A percentile compares a stretch with the other conserved stretches of the same genome.
These are phyloP conservation scores for Brettanomyces custersianus DNA, from an alignment of 805 yeast genomes.

Conservation along the genomic window DNA sequence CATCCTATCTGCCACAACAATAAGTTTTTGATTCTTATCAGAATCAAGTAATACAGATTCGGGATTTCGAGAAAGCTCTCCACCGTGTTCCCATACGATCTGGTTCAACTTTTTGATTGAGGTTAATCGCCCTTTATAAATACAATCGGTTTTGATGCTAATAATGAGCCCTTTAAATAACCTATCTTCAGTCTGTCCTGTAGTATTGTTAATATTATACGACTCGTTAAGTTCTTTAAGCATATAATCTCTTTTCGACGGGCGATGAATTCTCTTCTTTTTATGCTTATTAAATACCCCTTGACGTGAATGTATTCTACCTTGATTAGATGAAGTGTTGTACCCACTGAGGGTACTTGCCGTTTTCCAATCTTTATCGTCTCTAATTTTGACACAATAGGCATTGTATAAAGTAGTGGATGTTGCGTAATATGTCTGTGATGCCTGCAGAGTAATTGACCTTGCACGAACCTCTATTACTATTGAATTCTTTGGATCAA, in stretches of 20 bases:
- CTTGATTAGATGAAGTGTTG: slow-evolving; percentile 15
- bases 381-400: slow-evolving; percentile 56
- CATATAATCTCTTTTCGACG: slow-evolving; percentile 10
- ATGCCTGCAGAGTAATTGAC: slow-evolving; percentile 44
- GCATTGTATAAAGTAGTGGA: slow-evolving; percentile 72
- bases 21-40: slow-evolving; percentile 12
- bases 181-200: slow-evolving; percentile 3
- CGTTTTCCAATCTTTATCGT: slow-evolving; percentile 55
- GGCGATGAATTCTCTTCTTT: slow-evolving; percentile 11
- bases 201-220: slow-evolving; percentile 2
- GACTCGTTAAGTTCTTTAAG: slow-evolving; percentile 10
- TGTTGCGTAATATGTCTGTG: slow-evolving; percentile 41
- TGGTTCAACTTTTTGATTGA: slow-evolving; percentile 27
- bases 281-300: slow-evolving; percentile 15
- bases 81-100: slow-evolving; percentile 42
- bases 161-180: slow-evolving; percentile 41
- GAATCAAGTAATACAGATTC: slow-evolving; percentile 11
- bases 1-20: slow-evolving; percentile 28
- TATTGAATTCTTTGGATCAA: slow-evolving; percentile 65
- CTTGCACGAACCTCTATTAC: slow-evolving; percentile 82
- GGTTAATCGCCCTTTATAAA: slow-evolving; percentile 17
- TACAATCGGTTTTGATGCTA: slow-evolving; percentile 44
- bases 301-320: slow-evolving; percentile 9
- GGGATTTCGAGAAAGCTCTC: slow-evolving; percentile 29
- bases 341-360: slow-evolving; percentile 51